Conservation (phyloP, 2,329 filamentous ascomycete genomes). For the Leptosphaerulina australis region DNA sequence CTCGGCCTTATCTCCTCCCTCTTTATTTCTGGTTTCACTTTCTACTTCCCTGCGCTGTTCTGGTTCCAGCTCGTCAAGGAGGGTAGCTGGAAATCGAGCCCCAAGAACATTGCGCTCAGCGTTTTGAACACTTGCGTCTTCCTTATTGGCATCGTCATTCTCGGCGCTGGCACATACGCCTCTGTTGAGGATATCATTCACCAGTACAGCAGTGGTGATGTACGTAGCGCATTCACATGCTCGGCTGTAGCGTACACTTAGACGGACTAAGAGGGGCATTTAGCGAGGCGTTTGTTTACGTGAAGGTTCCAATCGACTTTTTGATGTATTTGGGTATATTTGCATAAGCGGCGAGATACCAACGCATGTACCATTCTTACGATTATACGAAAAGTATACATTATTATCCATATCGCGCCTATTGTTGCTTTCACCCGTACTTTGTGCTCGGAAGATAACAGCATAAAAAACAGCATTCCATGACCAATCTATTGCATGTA, state of each 20-base stretch:
- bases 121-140: conserved; percentile 39
- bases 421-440: too few species aligned
- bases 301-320: neutral
- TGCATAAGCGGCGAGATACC: conserved; percentile 12
- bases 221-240: conserved; percentile 53
- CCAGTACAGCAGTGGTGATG: conserved; percentile 47
- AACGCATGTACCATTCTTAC: neutral
- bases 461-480: too few species aligned
- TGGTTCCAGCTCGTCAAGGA: conserved; percentile 51
- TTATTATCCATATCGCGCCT: neutral
- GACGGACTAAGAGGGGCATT: neutral
- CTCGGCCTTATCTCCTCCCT: conserved; percentile 67
- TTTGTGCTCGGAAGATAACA: too few species aligned
- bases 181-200: conserved; percentile 53
- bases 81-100: conserved; percentile 50
- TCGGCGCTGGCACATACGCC: conserved; percentile 53
- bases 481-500: too few species aligned
- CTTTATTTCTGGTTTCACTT: conserved; percentile 72
- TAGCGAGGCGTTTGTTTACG: conserved; percentile 17
- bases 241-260: conserved; percentile 40
- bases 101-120: conserved; percentile 42
- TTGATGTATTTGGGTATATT: conserved; percentile 2
- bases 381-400: neutral
- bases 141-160: conserved; percentile 40
- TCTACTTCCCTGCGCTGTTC: conserved; percentile 49